Percentiles rank a stretch among this genome's conserved stretches.
Conservation (phyloP, 768 basidiomycete genomes). For the Xerocomellus intermedius region DNA sequence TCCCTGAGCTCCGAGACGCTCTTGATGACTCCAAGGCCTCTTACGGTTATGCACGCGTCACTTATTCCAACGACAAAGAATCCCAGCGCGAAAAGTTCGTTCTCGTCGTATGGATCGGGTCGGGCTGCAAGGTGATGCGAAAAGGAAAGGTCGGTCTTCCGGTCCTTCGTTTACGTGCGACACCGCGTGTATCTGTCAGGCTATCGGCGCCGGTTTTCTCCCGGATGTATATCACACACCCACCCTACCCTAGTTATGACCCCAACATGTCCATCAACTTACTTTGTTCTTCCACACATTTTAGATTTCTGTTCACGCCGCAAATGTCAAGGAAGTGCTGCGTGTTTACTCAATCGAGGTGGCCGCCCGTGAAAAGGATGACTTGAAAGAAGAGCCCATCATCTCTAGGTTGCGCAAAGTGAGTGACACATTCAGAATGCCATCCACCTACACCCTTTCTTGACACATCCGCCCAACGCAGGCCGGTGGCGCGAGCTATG, state of each 20-base stretch:
- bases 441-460: conserved; percentile 10
- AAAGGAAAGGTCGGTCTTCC: conserved; percentile 71
- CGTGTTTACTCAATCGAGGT: conserved; percentile 85
- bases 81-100: conserved; percentile 87
- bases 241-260: conserved; percentile 24
- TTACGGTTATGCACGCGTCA: conserved; percentile 81
- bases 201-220: conserved; percentile 4
- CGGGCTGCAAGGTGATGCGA: conserved; percentile 84
- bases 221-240: conserved; percentile 23
- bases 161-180: conserved; percentile 17
- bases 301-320: conserved; percentile 89
- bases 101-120: conserved; percentile 81
- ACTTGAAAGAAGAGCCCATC: conserved; percentile 87
- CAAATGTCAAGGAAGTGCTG: conserved; percentile 82
- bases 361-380: conserved; percentile 76
- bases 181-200: conserved; percentile 17
- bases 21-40: conserved; percentile 76
- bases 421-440: conserved; percentile 24
- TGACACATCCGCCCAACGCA: conserved; percentile 31
- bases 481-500: conserved; percentile 90
- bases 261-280: conserved; percentile 28
- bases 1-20: conserved; percentile 69
- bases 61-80: conserved; percentile 85
- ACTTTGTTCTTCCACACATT: conserved; percentile 18
- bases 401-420: conserved; percentile 81